A percentile compares a stretch with the other conserved stretches of the same genome.
These are phyloP conservation scores for Vaucheria bursata DNA, from an alignment of 352 stramenopile species.

Conservation along the genomic window DNA sequence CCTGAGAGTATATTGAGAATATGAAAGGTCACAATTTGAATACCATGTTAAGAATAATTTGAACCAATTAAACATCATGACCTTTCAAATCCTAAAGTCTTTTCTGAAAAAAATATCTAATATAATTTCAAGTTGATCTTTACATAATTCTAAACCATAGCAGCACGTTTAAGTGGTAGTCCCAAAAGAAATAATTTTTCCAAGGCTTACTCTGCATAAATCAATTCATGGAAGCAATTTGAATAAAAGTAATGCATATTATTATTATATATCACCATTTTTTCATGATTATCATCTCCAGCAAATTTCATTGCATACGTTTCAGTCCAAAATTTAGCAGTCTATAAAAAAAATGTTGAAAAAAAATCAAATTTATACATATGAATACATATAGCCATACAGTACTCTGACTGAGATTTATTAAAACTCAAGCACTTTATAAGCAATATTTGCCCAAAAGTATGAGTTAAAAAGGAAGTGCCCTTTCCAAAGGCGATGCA, in stretches of 20 bases:
- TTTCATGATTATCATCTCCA: neutral
- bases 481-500: neutral
- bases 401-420: neutral
- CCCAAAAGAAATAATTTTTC: too few species aligned
- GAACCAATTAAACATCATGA: too few species aligned
- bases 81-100: too few species aligned
- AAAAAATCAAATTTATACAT: neutral
- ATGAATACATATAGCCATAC: neutral
- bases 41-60: too few species aligned
- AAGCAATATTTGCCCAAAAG: neutral
- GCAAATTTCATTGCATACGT: conserved; percentile 63
- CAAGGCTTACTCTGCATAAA: too few species aligned
- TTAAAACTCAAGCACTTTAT: neutral
- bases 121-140: too few species aligned
- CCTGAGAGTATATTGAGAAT: too few species aligned
- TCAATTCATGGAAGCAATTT: too few species aligned
- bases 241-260: neutral
- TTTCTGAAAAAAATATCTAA: too few species aligned
- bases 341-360: conserved; percentile 51
- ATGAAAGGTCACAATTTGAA: too few species aligned
- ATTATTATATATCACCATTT: neutral
- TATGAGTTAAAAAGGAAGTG: neutral
- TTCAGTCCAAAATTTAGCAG: conserved; percentile 89
- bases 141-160: too few species aligned
- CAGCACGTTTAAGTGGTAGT: too few species aligned